Evolutionary conservation across 495 filamentous ascomycete species (phyloP).

Genomic region (Podospora australis): DNA sequence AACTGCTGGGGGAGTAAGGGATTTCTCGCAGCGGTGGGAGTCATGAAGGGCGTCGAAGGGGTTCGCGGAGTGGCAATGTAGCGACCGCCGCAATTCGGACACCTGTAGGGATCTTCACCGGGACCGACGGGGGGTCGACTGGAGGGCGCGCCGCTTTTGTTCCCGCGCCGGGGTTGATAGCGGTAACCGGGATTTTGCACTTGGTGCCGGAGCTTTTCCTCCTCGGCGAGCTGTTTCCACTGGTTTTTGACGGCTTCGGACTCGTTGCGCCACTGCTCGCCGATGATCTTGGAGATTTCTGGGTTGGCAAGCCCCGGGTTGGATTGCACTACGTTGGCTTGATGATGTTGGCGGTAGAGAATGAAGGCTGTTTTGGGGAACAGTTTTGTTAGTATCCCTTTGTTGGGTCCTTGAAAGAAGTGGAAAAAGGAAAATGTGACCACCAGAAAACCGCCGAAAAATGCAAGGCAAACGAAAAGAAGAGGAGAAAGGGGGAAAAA

Average conservation of each 20-base stretch:
- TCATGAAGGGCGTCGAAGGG: slow-evolving; percentile 44
- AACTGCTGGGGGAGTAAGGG: slow-evolving; percentile 20
- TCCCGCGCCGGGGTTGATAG: slow-evolving; percentile 79
- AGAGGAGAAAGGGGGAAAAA: background rate
- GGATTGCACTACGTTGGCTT: slow-evolving; percentile 69
- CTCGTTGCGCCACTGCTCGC: slow-evolving; percentile 80
- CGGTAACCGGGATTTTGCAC: slow-evolving; percentile 88
- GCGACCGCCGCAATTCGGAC: slow-evolving; percentile 56
- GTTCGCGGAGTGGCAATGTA: slow-evolving; percentile 53
- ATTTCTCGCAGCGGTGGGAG: slow-evolving; percentile 26
- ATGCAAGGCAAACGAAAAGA: background rate
- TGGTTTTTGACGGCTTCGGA: slow-evolving; percentile 68
- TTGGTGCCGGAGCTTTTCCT: slow-evolving; percentile 87
- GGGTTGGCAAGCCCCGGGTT: slow-evolving; percentile 91
- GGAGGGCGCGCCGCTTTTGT: slow-evolving; percentile 33
- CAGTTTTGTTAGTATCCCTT: too few species aligned
- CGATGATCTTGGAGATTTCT: slow-evolving; percentile 97
- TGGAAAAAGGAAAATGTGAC: too few species aligned
- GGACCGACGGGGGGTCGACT: slow-evolving; percentile 27
- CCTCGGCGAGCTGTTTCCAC: slow-evolving; percentile 90
- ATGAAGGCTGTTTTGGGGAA: too few species aligned
- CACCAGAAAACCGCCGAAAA: background rate
- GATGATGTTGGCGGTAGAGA: slow-evolving; percentile 91
- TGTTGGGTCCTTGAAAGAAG: too few species aligned
- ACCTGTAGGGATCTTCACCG: slow-evolving; percentile 45